These are phyloP conservation scores for Epichloe gansuensis DNA, from an alignment of 2,329 filamentous ascomycete species.

Conservation along the genomic window DNA sequence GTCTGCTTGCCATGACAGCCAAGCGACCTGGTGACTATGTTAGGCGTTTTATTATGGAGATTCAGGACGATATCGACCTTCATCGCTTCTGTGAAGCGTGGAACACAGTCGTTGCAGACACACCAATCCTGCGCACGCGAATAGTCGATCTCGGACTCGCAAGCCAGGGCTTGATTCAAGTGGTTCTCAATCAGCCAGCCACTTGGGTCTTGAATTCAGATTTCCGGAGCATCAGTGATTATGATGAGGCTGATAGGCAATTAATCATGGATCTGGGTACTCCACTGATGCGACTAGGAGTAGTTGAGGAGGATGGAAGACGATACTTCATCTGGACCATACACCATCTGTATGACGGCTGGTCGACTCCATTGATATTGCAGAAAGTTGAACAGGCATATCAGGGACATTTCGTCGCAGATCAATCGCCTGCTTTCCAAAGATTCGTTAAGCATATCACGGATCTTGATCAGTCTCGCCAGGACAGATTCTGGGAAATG, in stretches of 20 bases:
- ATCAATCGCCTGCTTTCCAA: too few relatives aligned
- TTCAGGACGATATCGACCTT: constrained; percentile 5
- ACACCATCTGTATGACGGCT: background rate
- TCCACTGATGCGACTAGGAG: constrained; percentile 27
- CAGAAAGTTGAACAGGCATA: constrained; percentile 15
- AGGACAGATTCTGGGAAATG: background rate
- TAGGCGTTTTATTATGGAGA: constrained; percentile 8
- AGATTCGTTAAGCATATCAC: background rate
- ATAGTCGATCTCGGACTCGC: constrained; percentile 27
- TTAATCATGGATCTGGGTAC: constrained; percentile 25
- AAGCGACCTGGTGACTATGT: constrained; percentile 22
- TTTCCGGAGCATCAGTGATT: constrained; percentile 9
- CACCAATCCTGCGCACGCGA: constrained; percentile 29
- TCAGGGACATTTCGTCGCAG: background rate
- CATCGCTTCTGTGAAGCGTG: constrained; percentile 7
- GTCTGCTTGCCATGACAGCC: constrained; percentile 22
- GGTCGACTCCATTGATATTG: constrained; percentile 15
- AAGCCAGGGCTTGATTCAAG: constrained; percentile 26
- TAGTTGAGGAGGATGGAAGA: constrained; percentile 19
- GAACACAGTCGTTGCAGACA: constrained; percentile 1
- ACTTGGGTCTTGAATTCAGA: constrained; percentile 17
- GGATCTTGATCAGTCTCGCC: background rate
- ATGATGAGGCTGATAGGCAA: constrained; percentile 23
- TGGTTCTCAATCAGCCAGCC: constrained; percentile 26
- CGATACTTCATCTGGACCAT: constrained; percentile 15